Evolutionary conservation across 768 basidiomycete genomes (phyloP).

Genomic region (Russula brevipes): DNA sequence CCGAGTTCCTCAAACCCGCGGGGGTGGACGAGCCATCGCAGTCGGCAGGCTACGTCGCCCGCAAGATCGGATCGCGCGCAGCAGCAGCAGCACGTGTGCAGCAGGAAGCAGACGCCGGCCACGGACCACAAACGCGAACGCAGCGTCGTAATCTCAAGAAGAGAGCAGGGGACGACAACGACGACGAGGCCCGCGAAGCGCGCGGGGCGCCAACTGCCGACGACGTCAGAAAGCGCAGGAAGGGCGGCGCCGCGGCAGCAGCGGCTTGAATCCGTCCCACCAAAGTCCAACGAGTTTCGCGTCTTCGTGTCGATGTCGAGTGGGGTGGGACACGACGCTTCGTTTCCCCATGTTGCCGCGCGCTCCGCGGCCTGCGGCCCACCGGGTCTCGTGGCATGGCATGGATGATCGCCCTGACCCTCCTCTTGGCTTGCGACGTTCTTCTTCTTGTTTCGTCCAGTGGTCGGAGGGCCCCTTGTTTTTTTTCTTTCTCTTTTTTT

Average conservation of each 20-base stretch:
- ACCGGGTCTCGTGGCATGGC: too few relatives aligned
- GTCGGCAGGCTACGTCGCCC: slow-evolving; percentile 3
- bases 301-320: too few relatives aligned
- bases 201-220: slow-evolving; percentile 2
- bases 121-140: neutral
- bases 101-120: neutral
- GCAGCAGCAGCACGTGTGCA: neutral
- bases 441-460: neutral
- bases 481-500: neutral
- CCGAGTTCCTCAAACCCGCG: slow-evolving; percentile 17
- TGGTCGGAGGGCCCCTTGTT: neutral
- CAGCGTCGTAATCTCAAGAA: slow-evolving; percentile 18
- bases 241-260: slow-evolving; percentile 20
- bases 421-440: too few relatives aligned
- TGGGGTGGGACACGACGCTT: too few relatives aligned
- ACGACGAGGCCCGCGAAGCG: slow-evolving; percentile 8
- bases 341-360: neutral
- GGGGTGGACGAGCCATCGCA: slow-evolving; percentile 15
- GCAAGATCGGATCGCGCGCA: slow-evolving; percentile 10
- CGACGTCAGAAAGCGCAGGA: slow-evolving; percentile 11
- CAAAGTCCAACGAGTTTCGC: too few relatives aligned
- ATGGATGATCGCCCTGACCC: too few relatives aligned
- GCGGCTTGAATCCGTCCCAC: neutral
- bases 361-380: slow-evolving; percentile 14
- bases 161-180: slow-evolving; percentile 18